Conservation (phyloP, 1,284 basidiomycete species). For the Melampsora larici-populina region DNA sequence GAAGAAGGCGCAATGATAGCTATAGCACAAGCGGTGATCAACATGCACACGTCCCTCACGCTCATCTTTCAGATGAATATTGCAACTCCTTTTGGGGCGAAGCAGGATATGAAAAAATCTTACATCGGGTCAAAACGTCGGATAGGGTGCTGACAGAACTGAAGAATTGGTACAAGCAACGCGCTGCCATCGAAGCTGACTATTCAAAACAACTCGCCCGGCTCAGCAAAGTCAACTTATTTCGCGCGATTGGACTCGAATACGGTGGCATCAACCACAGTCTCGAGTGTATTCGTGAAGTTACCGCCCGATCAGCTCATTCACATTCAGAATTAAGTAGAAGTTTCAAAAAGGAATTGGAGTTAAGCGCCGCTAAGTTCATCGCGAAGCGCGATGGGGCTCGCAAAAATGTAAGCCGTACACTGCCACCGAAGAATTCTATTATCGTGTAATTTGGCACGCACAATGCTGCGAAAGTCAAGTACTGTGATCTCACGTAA, state of each 20-base stretch:
- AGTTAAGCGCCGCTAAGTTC: conserved; percentile 55
- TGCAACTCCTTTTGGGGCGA: conserved; percentile 44
- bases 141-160: conserved; percentile 30
- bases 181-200: conserved; percentile 73
- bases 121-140: conserved; percentile 25
- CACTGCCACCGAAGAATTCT: background rate
- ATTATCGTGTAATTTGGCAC: background rate
- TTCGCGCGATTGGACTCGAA: conserved; percentile 24
- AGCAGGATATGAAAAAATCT: conserved; percentile 36
- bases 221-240: conserved; percentile 69
- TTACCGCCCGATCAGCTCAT: conserved; percentile 32
- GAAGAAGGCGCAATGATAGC: too few relatives aligned
- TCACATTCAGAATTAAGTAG: conserved; percentile 62
- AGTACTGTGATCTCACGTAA: background rate
- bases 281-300: conserved; percentile 25
- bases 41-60: background rate
- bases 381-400: conserved; percentile 30
- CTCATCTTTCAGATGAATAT: conserved; percentile 16
- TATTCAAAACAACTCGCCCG: conserved; percentile 83
- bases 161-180: conserved; percentile 40
- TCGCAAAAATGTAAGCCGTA: conserved; percentile 24
- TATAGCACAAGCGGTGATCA: too few relatives aligned
- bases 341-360: conserved; percentile 74
- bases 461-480: background rate
- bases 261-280: conserved; percentile 17